Evolutionary conservation across 352 stramenopile genomes (phyloP).

Genomic region (Globisporangium takayamanum): DNA sequence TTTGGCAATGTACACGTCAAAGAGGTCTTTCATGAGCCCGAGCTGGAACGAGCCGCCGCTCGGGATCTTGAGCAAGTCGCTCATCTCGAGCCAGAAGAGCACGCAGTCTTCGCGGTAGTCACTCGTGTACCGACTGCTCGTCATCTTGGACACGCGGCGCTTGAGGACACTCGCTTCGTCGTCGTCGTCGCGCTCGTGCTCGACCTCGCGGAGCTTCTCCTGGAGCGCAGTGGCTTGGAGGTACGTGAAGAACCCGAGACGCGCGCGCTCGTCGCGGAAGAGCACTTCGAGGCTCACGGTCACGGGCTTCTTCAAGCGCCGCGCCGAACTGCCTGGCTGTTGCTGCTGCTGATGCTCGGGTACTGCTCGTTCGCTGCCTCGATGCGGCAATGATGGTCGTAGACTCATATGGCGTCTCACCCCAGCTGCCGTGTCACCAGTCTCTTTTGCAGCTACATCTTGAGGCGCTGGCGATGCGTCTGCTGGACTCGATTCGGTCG

Average conservation of each 20-base stretch:
- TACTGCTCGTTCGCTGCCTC: constrained; percentile 13
- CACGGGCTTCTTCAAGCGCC: constrained; percentile 23
- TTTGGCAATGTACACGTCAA: constrained; percentile 45
- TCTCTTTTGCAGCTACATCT: background rate
- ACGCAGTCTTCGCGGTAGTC: constrained; percentile 58
- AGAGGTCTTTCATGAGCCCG: constrained; percentile 53
- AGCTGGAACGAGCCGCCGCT: constrained; percentile 44
- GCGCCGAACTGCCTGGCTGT: constrained; percentile 1
- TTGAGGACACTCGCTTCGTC: constrained; percentile 5
- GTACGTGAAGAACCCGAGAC: constrained; percentile 52
- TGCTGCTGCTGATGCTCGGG: background rate
- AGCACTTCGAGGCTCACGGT: constrained; percentile 46
- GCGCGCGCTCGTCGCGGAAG: constrained; percentile 45
- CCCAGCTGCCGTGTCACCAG: background rate
- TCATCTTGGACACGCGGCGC: constrained; percentile 20
- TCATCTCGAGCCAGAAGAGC: constrained; percentile 69
- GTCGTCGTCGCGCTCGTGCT: constrained; percentile 8
- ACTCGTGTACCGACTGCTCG: constrained; percentile 17
- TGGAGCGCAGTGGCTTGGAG: constrained; percentile 30
- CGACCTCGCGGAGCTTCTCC: constrained; percentile 23
- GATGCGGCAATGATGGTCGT: constrained; percentile 13
- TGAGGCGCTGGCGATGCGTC: background rate
- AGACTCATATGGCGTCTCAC: constrained; percentile 11
- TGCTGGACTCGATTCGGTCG: background rate
- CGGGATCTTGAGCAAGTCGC: constrained; percentile 56